Percentiles rank a stretch among this genome's conserved stretches.
Evolutionary conservation across 257 asterid species (phyloP).

Genomic region (Ilex asprella): DNA sequence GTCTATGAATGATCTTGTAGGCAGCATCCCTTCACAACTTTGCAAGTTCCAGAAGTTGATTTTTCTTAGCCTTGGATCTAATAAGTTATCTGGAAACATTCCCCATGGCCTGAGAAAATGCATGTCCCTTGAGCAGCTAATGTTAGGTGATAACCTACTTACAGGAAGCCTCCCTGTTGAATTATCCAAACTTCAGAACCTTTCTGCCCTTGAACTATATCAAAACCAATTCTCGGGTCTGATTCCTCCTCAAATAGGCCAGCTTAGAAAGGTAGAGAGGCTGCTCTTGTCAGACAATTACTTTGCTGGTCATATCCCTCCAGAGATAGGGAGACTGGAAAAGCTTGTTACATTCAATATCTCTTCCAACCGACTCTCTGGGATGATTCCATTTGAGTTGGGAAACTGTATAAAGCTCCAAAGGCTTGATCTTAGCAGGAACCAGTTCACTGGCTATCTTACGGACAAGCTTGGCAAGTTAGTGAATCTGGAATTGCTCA

Average conservation of each 20-base stretch:
- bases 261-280: constrained; percentile 56
- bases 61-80: constrained; percentile 72
- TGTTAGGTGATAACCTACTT: constrained; percentile 77
- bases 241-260: constrained; percentile 59
- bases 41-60: constrained; percentile 47
- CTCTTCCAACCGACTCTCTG: constrained; percentile 56
- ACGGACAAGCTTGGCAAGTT: constrained; percentile 58
- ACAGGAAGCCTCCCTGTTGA: constrained; percentile 71
- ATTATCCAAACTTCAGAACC: constrained; percentile 55
- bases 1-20: constrained; percentile 67
- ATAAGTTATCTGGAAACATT: constrained; percentile 60
- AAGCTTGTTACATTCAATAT: constrained; percentile 76
- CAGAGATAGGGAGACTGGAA: constrained; percentile 66
- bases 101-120: constrained; percentile 75
- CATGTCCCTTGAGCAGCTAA: constrained; percentile 62
- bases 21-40: constrained; percentile 58
- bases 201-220: constrained; percentile 73
- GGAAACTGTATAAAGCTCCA: constrained; percentile 70
- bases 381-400: constrained; percentile 59
- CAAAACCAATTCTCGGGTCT: constrained; percentile 66
- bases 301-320: constrained; percentile 64
- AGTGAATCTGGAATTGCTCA: constrained; percentile 67
- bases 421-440: constrained; percentile 77
- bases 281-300: constrained; percentile 57
- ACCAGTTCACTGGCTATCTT: constrained; percentile 47